phyloP scores from a whole-genome alignment of 257 asterid species.

The Eustoma russellianum region DNA sequence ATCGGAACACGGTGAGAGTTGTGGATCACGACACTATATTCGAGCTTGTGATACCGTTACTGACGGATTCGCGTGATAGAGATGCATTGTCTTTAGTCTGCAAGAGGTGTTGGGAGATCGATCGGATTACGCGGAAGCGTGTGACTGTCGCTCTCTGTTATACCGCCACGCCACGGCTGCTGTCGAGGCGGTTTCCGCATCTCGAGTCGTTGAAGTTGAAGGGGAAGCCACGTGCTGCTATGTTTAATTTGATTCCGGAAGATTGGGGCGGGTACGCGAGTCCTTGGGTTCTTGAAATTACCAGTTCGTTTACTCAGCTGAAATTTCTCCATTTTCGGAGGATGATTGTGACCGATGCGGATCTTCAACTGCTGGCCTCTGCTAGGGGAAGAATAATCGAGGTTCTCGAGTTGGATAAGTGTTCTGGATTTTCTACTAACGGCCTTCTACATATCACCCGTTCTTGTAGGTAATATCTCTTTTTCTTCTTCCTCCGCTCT shows the following conservation, averaged over 20 bases:
- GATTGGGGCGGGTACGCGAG: slow-evolving; percentile 80
- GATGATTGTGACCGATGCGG: slow-evolving; percentile 70
- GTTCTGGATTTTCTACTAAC: slow-evolving; percentile 74
- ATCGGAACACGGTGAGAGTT: background rate
- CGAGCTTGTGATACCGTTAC: slow-evolving; percentile 64
- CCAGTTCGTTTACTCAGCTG: slow-evolving; percentile 28
- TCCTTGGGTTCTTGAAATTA: slow-evolving; percentile 63
- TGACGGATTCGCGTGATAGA: slow-evolving; percentile 60
- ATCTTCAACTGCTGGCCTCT: slow-evolving; percentile 43
- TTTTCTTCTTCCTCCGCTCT: too few relatives aligned
- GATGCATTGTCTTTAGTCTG: slow-evolving; percentile 52
- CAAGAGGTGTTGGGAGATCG: slow-evolving; percentile 54
- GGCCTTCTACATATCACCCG: slow-evolving; percentile 50
- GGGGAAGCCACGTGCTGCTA: slow-evolving; percentile 90
- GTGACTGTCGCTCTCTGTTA: slow-evolving; percentile 79
- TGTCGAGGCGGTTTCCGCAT: slow-evolving; percentile 53
- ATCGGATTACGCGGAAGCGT: slow-evolving; percentile 63
- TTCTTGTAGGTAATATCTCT: slow-evolving; percentile 53
- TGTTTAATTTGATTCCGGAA: slow-evolving; percentile 70
- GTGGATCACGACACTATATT: slow-evolving; percentile 44
- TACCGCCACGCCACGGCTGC: slow-evolving; percentile 43
- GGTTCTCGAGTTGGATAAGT: slow-evolving; percentile 65
- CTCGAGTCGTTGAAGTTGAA: slow-evolving; percentile 70
- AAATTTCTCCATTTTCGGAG: slow-evolving; percentile 64
- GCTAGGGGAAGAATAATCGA: slow-evolving; percentile 30